Conservation (phyloP, 768 basidiomycete species). For the Crepidotus variabilis region DNA sequence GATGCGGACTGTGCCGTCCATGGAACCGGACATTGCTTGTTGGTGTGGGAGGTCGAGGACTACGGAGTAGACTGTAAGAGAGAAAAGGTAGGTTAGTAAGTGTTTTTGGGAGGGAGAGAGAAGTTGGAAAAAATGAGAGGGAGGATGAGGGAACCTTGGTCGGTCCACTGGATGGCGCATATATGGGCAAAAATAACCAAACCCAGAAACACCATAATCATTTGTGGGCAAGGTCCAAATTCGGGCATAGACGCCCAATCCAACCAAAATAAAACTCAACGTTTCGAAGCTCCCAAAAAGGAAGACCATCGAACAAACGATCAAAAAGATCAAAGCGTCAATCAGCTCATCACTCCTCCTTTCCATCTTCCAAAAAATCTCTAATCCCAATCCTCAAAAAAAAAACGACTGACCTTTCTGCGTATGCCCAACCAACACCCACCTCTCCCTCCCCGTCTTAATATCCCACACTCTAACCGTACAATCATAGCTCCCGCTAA, state of each 20-base stretch:
- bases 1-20: constrained; percentile 96
- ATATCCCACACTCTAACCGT: constrained; percentile 96
- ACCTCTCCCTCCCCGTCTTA: constrained; percentile 74
- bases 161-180: too few relatives aligned
- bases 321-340: too few relatives aligned
- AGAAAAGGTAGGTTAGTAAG: background rate
- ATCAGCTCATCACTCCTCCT: too few relatives aligned
- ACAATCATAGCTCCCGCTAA: constrained; percentile 95
- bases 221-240: too few relatives aligned
- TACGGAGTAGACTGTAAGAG: constrained; percentile 80
- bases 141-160: too few relatives aligned
- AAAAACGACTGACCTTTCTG: constrained; percentile 68
- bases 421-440: constrained; percentile 81
- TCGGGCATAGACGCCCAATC: too few relatives aligned
- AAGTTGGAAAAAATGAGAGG: background rate
- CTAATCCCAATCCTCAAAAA: constrained; percentile 1
- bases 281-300: too few relatives aligned
- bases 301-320: too few relatives aligned
- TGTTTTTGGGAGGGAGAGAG: background rate
- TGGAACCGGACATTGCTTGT: constrained; percentile 94
- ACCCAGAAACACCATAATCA: too few relatives aligned
- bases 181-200: too few relatives aligned
- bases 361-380: too few relatives aligned
- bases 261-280: too few relatives aligned
- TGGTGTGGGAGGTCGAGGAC: constrained; percentile 84